phyloP scores from a whole-genome alignment of 371 early-diverging fungal genomes.

The Apophysomyces variabilis region DNA sequence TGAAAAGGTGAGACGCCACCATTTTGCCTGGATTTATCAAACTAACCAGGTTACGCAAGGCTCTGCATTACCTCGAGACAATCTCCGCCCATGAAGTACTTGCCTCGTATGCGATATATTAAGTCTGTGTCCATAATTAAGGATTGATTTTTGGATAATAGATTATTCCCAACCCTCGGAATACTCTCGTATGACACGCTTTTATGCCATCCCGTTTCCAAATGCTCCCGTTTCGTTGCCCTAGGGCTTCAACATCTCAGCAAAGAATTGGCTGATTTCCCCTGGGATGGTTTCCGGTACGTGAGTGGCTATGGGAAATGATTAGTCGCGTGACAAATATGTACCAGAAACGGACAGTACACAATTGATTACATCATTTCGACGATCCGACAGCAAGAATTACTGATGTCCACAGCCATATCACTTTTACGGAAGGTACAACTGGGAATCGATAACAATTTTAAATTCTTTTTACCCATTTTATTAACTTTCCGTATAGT shows the following conservation, averaged over 20 bases:
- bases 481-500: slow-evolving; percentile 37
- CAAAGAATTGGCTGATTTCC: slow-evolving; percentile 42
- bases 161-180: slow-evolving; percentile 75
- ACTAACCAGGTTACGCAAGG: slow-evolving; percentile 34
- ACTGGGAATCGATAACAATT: not conserved
- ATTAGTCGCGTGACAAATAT: slow-evolving; percentile 20
- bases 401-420: slow-evolving; percentile 64
- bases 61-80: slow-evolving; percentile 74
- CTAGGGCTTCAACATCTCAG: slow-evolving; percentile 51
- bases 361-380: slow-evolving; percentile 50
- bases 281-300: slow-evolving; percentile 58
- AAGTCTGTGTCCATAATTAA: too few relatives aligned
- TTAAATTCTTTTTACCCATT: not conserved
- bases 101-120: slow-evolving; percentile 51
- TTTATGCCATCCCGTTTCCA: slow-evolving; percentile 63
- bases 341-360: slow-evolving; percentile 37
- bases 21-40: not conserved
- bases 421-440: slow-evolving; percentile 66
- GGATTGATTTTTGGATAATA: slow-evolving; percentile 17
- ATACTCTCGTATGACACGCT: slow-evolving; percentile 80
- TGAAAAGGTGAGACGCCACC: slow-evolving; percentile 49
- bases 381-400: slow-evolving; percentile 61
- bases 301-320: not conserved
- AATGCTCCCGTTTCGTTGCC: slow-evolving; percentile 51
- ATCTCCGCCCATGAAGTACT: slow-evolving; percentile 70